A percentile compares a stretch with the other conserved stretches of the same genome.
phyloP scores from a whole-genome alignment of 345 rosid genomes.

The Microcos paniculata region DNA sequence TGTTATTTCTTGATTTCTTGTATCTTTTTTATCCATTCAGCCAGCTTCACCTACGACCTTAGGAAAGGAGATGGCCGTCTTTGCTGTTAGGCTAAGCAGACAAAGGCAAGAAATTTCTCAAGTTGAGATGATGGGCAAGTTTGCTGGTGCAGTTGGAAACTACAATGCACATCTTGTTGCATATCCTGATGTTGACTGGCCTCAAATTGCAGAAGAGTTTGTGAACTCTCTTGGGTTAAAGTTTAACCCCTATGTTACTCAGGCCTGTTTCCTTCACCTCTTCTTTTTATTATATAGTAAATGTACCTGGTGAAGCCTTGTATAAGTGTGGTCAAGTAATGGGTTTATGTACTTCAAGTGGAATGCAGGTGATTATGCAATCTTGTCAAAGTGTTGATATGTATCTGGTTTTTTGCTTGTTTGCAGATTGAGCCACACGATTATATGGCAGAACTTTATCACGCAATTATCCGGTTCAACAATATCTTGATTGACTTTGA shows the following conservation, averaged over 20 bases:
- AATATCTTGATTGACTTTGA: slow-evolving; percentile 70
- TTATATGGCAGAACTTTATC: slow-evolving; percentile 74
- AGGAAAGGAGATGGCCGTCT: slow-evolving; percentile 97
- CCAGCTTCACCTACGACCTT: slow-evolving; percentile 94
- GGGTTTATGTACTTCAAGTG: background rate
- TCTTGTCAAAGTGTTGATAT: background rate
- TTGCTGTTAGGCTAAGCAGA: slow-evolving; percentile 77
- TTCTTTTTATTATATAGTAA: background rate
- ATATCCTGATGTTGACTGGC: slow-evolving; percentile 76
- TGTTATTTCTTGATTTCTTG: background rate
- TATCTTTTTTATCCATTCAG: slow-evolving; percentile 35
- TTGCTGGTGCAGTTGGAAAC: slow-evolving; percentile 97
- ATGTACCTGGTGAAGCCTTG: background rate
- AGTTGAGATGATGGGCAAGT: slow-evolving; percentile 82
- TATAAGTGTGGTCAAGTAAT: background rate
- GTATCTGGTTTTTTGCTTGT: background rate
- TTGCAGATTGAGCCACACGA: slow-evolving; percentile 86
- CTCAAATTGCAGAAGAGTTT: slow-evolving; percentile 72
- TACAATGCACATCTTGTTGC: slow-evolving; percentile 93
- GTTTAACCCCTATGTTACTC: slow-evolving; percentile 92
- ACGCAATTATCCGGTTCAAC: slow-evolving; percentile 56
- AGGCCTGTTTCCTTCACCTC: slow-evolving; percentile 38
- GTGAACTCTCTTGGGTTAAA: slow-evolving; percentile 78
- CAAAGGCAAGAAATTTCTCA: slow-evolving; percentile 70
- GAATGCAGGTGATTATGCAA: background rate